Conservation (phyloP, 1,139 yeast genomes). For the Hyphopichia pseudoburtonii region DNA sequence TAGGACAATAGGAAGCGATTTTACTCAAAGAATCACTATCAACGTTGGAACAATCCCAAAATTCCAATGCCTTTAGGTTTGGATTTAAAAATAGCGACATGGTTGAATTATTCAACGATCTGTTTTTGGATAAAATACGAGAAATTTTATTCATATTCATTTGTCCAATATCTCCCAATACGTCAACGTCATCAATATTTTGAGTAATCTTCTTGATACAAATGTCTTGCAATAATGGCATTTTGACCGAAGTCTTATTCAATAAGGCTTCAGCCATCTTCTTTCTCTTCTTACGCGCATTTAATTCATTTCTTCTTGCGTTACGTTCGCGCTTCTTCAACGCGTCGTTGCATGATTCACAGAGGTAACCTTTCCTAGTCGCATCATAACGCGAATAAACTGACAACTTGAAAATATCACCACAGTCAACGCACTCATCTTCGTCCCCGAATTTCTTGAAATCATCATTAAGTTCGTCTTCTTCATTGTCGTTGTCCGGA, state of each 20-base stretch:
- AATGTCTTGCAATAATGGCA: slow-evolving; percentile 77
- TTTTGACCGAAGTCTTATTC: slow-evolving; percentile 60
- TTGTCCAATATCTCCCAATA: slow-evolving; percentile 75
- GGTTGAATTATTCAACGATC: slow-evolving; percentile 74
- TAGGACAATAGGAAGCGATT: slow-evolving; percentile 80
- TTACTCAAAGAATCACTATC: slow-evolving; percentile 63
- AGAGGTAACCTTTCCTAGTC: slow-evolving; percentile 58
- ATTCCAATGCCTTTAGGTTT: slow-evolving; percentile 54
- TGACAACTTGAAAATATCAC: slow-evolving; percentile 52
- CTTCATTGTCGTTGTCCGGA: slow-evolving; percentile 32
- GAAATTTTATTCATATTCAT: slow-evolving; percentile 65
- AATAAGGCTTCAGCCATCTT: slow-evolving; percentile 80
- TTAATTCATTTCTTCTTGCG: slow-evolving; percentile 51
- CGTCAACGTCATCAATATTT: slow-evolving; percentile 75
- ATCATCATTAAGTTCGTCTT: slow-evolving; percentile 17
- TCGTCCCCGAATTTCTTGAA: slow-evolving; percentile 45
- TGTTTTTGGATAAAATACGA: slow-evolving; percentile 73
- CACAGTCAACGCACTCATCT: slow-evolving; percentile 61
- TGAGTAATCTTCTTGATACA: slow-evolving; percentile 71
- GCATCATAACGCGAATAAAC: slow-evolving; percentile 61
- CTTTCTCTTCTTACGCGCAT: slow-evolving; percentile 72
- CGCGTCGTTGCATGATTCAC: slow-evolving; percentile 61
- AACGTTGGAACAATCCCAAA: slow-evolving; percentile 92
- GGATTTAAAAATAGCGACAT: slow-evolving; percentile 71
- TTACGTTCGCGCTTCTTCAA: slow-evolving; percentile 44